phyloP scores from a whole-genome alignment of 371 early-diverging fungal genomes.

The Syncephalastrum sp. region DNA sequence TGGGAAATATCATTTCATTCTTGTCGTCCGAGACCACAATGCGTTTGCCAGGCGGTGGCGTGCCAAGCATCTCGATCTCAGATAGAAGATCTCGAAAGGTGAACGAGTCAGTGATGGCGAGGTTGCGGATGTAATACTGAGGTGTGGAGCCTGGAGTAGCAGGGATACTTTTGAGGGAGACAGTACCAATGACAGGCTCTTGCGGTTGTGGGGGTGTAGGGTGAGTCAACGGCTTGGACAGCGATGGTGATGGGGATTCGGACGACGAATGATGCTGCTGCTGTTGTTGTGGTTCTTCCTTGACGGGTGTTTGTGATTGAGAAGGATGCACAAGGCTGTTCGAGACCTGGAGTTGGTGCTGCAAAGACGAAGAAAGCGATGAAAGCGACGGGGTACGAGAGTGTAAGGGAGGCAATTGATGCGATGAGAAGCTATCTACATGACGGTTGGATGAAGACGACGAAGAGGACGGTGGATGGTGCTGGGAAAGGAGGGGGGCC shows the following conservation, averaged over 20 bases:
- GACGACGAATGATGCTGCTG: slow-evolving; percentile 7
- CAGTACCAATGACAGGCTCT: slow-evolving; percentile 33
- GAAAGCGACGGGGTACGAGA: slow-evolving; percentile 13
- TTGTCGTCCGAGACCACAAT: slow-evolving; percentile 42
- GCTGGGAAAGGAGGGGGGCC: slow-evolving; percentile 15
- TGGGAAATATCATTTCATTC: slow-evolving; percentile 38
- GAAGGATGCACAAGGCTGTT: slow-evolving; percentile 6
- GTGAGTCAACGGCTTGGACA: slow-evolving; percentile 5
- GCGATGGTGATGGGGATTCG: slow-evolving; percentile 10
- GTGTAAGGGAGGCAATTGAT: slow-evolving; percentile 20
- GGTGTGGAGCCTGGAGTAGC: slow-evolving; percentile 5
- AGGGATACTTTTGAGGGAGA: slow-evolving; percentile 34
- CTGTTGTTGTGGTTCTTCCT: slow-evolving; percentile 9
- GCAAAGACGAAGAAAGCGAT: slow-evolving; percentile 6
- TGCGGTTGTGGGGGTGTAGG: slow-evolving; percentile 4
- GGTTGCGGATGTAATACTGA: slow-evolving; percentile 41
- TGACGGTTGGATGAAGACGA: slow-evolving; percentile 20
- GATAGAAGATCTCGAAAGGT: slow-evolving; percentile 47
- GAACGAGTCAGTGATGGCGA: slow-evolving; percentile 49
- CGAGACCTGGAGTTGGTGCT: slow-evolving; percentile 16
- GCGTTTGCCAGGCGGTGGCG: slow-evolving; percentile 47
- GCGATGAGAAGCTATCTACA: slow-evolving; percentile 17
- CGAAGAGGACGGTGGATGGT: slow-evolving; percentile 12
- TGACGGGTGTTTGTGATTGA: slow-evolving; percentile 7
- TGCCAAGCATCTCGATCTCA: slow-evolving; percentile 41